Base-by-base conservation (phyloP, 2,329 filamentous ascomycete species). In the Phaeosphaeriaceae sp. region DNA sequence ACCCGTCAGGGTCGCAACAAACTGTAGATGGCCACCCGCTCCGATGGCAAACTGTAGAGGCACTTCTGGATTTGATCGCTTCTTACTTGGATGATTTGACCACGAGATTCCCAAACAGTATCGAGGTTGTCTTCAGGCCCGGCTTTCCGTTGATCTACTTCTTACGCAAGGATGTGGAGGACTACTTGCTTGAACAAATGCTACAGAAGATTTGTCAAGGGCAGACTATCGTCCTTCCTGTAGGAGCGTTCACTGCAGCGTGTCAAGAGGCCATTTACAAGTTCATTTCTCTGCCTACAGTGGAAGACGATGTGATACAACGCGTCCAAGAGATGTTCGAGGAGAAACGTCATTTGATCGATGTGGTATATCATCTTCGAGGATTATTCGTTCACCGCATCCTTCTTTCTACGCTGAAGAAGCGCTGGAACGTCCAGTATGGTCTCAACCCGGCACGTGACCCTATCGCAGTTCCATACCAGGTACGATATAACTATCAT, bases 401-500 rank as follows among this genome's bases (percentile, higher is more conserved):
- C 2, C 72, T 92, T 0, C 68, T 85, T 1, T 82, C 88, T 24
- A 84, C 81, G 2, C 67, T 90, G 0, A 84, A 85, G 51, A 91
- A 90, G 68, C 77, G 86, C 3, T 91, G 85, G 85, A 88, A 89
- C 25, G 89, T 92, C 0, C 81, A 87, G 45, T 93, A 81, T 60
- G 80, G 81, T 0, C 61, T 81, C 0, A 71, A 79, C 55, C 69
- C 84, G 0, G 47, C 60, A 0, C 80, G 89, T 15, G 79, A 83
- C 42, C 86, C 86, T 0, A 83, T 90, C 5, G 88, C 89, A 0
- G 89, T 92, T 0, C 89, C 71, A 44, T 92, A 1, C 86, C 59
- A 63, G 41, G 76, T 64, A 50, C 55, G 57, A 56, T 31, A 19
- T 13, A 36, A n/a, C n/a, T 40, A 7, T 31, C 6, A 36, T 3